Conservation (phyloP, 1,139 yeast species). For the Saccharomyces pastorianus region DNA sequence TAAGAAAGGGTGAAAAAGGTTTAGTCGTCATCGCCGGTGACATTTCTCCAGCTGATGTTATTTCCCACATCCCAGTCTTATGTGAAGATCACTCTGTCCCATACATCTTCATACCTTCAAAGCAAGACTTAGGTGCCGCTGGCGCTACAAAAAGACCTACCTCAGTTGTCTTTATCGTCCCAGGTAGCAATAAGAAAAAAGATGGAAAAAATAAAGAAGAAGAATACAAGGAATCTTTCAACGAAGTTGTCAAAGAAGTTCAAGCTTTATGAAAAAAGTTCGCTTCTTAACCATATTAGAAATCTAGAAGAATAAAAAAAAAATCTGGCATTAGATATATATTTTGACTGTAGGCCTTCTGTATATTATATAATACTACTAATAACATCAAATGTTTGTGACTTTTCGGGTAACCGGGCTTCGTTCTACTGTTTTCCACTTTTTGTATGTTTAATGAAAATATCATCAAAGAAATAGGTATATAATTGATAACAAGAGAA, state of each 20-base stretch:
- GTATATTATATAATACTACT: not conserved
- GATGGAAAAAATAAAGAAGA: slow-evolving; percentile 71
- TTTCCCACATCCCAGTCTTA: slow-evolving; percentile 92
- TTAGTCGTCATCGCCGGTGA: slow-evolving; percentile 95
- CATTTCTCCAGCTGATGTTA: slow-evolving; percentile 93
- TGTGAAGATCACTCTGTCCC: slow-evolving; percentile 94
- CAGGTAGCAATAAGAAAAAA: slow-evolving; percentile 86
- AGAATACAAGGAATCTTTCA: slow-evolving; percentile 87
- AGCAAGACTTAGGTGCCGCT: slow-evolving; percentile 96
- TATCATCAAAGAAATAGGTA: not conserved
- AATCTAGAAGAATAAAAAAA: not conserved
- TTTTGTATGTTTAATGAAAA: not conserved
- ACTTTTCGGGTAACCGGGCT: not conserved
- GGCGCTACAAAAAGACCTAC: slow-evolving; percentile 99
- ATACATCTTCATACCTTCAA: slow-evolving; percentile 86
- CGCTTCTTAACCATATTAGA: not conserved
- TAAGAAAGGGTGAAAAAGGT: slow-evolving; percentile 97
- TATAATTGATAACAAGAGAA: not conserved
- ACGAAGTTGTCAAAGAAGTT: slow-evolving; percentile 91
- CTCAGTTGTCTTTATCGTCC: slow-evolving; percentile 93
- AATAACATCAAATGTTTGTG: not conserved
- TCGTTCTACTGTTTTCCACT: not conserved
- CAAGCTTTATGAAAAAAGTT: slow-evolving; percentile 23
- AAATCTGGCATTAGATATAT: not conserved
- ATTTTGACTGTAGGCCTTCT: slow-evolving; percentile 1